Evolutionary conservation across 176 grass and related monocot species (phyloP).

Genomic region (Triticum dicoccoides): DNA sequence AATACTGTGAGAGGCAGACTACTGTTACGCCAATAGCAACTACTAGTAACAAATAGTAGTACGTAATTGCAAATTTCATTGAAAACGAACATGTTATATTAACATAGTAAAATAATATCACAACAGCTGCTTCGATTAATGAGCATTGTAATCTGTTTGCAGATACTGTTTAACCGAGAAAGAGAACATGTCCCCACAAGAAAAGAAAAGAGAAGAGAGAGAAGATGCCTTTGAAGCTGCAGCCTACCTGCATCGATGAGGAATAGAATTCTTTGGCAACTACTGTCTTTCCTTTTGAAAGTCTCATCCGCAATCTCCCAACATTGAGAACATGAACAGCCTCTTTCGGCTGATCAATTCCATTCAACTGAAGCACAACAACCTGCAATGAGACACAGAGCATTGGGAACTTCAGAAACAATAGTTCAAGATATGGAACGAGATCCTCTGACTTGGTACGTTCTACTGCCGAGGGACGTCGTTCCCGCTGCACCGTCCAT

Average conservation of each 20-base stretch:
- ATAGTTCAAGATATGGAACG: not conserved
- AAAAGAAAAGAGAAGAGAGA: not conserved
- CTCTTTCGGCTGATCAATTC: conserved; percentile 55
- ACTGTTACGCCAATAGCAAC: not conserved
- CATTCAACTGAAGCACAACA: conserved; percentile 66
- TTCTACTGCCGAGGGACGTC: no score
- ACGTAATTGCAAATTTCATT: not conserved
- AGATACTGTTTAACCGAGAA: not conserved
- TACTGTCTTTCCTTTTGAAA: conserved; percentile 63
- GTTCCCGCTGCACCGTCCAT: no score
- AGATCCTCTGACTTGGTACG: no score
- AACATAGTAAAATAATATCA: not conserved
- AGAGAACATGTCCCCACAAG: not conserved
- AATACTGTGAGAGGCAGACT: not conserved
- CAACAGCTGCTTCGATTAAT: not conserved
- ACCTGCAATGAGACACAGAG: conserved; percentile 46
- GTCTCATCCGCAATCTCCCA: conserved; percentile 71
- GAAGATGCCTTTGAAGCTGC: not conserved
- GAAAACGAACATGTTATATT: not conserved
- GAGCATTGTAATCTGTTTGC: not conserved
- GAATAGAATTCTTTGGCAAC: conserved; percentile 90
- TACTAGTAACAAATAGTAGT: not conserved
- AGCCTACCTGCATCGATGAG: conserved; percentile 75
- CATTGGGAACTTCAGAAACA: not conserved
- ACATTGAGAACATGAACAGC: conserved; percentile 68